Conservation (phyloP, 331 rosid genomes). For the Quercus lobata region DNA sequence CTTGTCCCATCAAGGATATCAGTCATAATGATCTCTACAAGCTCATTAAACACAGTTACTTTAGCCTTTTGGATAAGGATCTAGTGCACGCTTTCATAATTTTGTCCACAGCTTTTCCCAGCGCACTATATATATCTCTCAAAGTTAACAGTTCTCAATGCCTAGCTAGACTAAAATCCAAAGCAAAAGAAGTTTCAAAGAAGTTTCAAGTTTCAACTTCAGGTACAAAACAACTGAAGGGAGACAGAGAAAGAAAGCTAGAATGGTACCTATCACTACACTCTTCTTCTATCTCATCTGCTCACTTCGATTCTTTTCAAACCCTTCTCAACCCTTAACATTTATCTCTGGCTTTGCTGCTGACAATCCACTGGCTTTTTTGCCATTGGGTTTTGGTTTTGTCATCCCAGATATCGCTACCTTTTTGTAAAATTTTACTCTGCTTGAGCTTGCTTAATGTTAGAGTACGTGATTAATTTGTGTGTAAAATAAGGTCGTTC, state of each 20-base stretch:
- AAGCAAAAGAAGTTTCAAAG: too few species aligned
- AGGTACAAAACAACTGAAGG: neutral
- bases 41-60: too few species aligned
- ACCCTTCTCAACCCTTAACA: constrained; percentile 1
- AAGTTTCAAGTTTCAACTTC: too few species aligned
- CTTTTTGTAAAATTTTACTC: neutral
- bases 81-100: too few species aligned
- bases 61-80: too few species aligned
- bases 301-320: constrained; percentile 11
- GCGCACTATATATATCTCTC: too few species aligned
- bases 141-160: too few species aligned
- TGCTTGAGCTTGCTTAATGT: neutral
- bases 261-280: constrained; percentile 34
- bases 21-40: too few species aligned
- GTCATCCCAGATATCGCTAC: neutral
- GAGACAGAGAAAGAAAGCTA: too few species aligned
- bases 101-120: too few species aligned
- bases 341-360: neutral
- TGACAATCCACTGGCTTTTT: neutral
- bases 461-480: neutral
- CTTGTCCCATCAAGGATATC: too few species aligned
- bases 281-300: constrained; percentile 10
- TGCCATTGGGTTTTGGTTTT: constrained; percentile 3
- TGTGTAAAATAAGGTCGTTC: neutral
- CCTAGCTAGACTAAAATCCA: too few species aligned